phyloP scores from a whole-genome alignment of 208 protist genomes.

The Kentomonas sorsogonicus region DNA sequence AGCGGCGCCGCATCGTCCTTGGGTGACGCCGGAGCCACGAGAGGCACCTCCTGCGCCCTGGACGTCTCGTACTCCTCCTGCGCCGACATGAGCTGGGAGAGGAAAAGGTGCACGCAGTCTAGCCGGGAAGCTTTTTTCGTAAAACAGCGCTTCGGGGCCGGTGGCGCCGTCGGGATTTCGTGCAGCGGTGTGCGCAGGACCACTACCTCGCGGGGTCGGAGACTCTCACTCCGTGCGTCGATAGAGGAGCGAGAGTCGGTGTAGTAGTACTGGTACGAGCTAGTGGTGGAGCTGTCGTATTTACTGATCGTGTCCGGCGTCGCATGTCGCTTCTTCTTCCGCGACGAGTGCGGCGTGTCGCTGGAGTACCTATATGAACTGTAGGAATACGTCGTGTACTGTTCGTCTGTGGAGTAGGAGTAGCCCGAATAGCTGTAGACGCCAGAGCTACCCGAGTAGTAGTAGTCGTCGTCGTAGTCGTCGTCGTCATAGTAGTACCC shows the following conservation, averaged over 20 bases:
- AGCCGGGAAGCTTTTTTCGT: conserved; percentile 22
- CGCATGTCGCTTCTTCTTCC: neutral
- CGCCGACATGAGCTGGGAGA: conserved; percentile 35
- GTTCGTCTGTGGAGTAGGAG: neutral
- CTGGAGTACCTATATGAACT: no score
- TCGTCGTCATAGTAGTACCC: neutral
- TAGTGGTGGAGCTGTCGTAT: conserved; percentile 10
- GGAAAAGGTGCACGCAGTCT: conserved; percentile 40
- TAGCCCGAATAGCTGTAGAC: neutral
- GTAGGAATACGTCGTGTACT: no score
- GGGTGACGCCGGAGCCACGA: no score
- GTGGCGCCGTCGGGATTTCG: conserved; percentile 24
- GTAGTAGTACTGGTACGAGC: conserved; percentile 18
- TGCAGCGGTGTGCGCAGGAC: conserved; percentile 30
- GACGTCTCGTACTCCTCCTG: conserved; percentile 30
- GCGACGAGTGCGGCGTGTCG: neutral
- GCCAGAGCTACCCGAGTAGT: neutral
- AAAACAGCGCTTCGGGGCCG: conserved; percentile 40
- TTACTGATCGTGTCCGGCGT: conserved; percentile 5
- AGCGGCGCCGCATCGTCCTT: no score
- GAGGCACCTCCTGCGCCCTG: neutral
- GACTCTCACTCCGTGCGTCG: neutral
- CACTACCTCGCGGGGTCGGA: conserved; percentile 32
- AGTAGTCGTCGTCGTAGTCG: neutral
- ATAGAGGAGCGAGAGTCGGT: conserved; percentile 10